Evolutionary conservation across 2,329 filamentous ascomycete genomes (phyloP), one percentile per base, ranked within the genome.

Genomic region (Pseudogymnoascus sp.): DNA sequence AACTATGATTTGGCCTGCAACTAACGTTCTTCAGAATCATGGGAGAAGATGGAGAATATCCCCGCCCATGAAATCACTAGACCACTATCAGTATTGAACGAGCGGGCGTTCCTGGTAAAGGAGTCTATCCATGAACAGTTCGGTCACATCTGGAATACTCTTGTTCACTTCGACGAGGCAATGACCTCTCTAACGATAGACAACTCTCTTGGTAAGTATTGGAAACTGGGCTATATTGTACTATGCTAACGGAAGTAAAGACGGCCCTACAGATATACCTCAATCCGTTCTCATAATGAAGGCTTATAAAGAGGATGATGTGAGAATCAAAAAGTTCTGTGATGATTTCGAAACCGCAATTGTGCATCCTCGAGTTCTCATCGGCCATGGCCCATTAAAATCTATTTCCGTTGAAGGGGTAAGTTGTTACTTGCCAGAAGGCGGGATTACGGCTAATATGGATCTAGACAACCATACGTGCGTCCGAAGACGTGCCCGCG

Each of bases 71-170:
- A 80, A 66, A 81, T 82, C 2, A 85, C 84, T 33, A 80, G 86
- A 33, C 82, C 84, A 2, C 80, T 86, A 70, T 82, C 81, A 61
- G 75, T 95, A 22, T 75, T 96, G 3, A 80, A 86, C 64, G 74
- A 84, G 47, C 83, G 87, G 64, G 81, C 84, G 1, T 84, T 84
- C 25, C 84, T 86, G 67, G 76, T 96, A 61, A 86, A 86, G 64
- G 79, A 81, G 2, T 79, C 82, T 18, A 81, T 94, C 20, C 81
- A 86, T 62, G 82, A 87, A 39, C 82, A 84, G 7, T 81, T 94
- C 38, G 81, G 84, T 43, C 78, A 79, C 60, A 81, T 86, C n/a
- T 97, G 92, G 90, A 82, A 82, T 62, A 77, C 80, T 0, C 76
- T 93, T 43, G 76, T 96, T 11, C 74, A 78, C 1, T 74, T 92